Conservation (phyloP, 768 basidiomycete genomes). For the Kwoniella sp. region DNA sequence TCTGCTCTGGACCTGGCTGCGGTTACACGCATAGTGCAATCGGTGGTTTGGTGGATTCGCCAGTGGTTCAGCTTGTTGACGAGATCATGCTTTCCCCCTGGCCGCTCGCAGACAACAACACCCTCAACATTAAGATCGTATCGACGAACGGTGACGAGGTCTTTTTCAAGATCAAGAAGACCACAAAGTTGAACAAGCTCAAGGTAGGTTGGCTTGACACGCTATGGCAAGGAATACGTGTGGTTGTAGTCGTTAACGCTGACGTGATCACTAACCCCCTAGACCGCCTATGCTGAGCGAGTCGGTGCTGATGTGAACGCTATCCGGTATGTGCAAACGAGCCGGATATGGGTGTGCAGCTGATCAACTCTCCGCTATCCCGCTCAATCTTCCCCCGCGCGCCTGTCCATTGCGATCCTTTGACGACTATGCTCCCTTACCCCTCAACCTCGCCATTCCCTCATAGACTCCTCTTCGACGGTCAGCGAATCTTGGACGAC, state of each 20-base stretch:
- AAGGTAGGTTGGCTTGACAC: conserved; percentile 53
- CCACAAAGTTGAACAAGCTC: conserved; percentile 84
- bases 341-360: neutral
- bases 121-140: conserved; percentile 45
- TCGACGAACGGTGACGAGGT: conserved; percentile 68
- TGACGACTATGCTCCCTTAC: neutral
- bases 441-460: neutral
- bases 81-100: neutral
- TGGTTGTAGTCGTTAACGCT: too few relatives aligned
- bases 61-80: conserved; percentile 1
- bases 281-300: conserved; percentile 78
- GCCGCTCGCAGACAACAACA: conserved; percentile 18
- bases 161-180: conserved; percentile 95
- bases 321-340: conserved; percentile 65
- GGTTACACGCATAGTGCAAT: neutral
- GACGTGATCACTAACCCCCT: conserved; percentile 2
- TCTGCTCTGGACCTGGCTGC: too few relatives aligned
- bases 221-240: neutral
- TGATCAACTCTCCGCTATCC: neutral
- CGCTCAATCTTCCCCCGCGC: neutral
- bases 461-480: conserved; percentile 83
- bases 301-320: conserved; percentile 82
- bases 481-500: conserved; percentile 74
- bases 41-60: neutral
- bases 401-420: neutral